Percentiles rank a stretch among this genome's conserved stretches.
Evolutionary conservation across 371 early-diverging fungal species (phyloP).

Genomic region (Basidiobolus meristosporus): DNA sequence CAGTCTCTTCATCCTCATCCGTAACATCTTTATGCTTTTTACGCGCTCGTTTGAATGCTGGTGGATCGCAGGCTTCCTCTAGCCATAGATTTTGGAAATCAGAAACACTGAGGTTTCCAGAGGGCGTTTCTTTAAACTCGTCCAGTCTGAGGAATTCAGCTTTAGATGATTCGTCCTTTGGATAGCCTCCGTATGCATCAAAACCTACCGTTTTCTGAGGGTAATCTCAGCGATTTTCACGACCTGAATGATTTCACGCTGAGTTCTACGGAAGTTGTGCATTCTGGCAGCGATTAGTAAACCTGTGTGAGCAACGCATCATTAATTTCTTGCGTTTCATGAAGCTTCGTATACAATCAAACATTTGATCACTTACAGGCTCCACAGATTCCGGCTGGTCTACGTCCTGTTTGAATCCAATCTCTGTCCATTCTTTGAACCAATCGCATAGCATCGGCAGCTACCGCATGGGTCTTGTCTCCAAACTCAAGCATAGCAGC

Average conservation of each 20-base stretch:
- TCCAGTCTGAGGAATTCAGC: constrained; percentile 25
- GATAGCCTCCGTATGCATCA: too few species aligned
- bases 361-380: constrained; percentile 37
- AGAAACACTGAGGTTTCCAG: constrained; percentile 62
- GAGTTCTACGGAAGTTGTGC: constrained; percentile 77
- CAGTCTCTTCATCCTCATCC: constrained; percentile 6
- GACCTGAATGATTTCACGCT: constrained; percentile 74
- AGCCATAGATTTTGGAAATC: constrained; percentile 86
- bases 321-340: background rate
- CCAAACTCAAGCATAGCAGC: constrained; percentile 87
- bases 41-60: constrained; percentile 48
- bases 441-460: constrained; percentile 67
- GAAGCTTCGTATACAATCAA: background rate
- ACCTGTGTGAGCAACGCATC: constrained; percentile 8
- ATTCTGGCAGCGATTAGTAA: constrained; percentile 90
- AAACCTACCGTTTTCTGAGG: constrained; percentile 57
- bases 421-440: constrained; percentile 95
- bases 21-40: constrained; percentile 4
- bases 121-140: constrained; percentile 82
- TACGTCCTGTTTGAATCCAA: constrained; percentile 93
- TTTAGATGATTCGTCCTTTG: too few species aligned
- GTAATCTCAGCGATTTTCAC: constrained; percentile 91
- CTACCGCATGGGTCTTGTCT: constrained; percentile 61
- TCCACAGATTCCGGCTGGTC: constrained; percentile 98
- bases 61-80: constrained; percentile 78